Evolutionary conservation across 202 grass and related monocot genomes (phyloP).

Genomic region (Saccharum hybrid): DNA sequence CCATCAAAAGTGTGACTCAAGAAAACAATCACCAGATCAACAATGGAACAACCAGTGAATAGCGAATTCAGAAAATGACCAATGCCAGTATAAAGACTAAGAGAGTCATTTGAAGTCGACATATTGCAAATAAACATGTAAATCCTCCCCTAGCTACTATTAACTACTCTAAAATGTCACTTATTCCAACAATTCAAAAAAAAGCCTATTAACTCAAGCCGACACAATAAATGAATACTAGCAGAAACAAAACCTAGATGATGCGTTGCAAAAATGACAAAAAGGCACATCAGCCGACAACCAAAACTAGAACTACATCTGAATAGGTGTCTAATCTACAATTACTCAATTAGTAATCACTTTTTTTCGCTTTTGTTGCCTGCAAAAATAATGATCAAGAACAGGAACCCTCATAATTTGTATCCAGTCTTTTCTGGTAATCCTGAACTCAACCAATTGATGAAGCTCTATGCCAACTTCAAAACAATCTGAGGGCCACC

Average conservation of each 20-base stretch:
- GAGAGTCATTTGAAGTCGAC: neutral
- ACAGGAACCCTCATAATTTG: slow-evolving; percentile 28
- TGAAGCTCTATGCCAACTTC: slow-evolving; percentile 34
- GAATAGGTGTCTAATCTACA: slow-evolving; percentile 59
- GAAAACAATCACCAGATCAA: neutral
- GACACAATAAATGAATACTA: slow-evolving; percentile 40
- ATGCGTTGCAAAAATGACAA: slow-evolving; percentile 16
- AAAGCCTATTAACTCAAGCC: slow-evolving; percentile 18
- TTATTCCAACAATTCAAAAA: slow-evolving; percentile 45
- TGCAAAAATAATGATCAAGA: slow-evolving; percentile 51
- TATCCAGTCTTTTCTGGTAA: slow-evolving; percentile 41
- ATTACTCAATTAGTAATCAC: slow-evolving; percentile 54
- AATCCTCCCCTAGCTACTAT: slow-evolving; percentile 28
- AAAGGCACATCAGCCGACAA: slow-evolving; percentile 35
- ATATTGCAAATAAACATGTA: slow-evolving; percentile 13
- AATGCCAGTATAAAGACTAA: slow-evolving; percentile 6
- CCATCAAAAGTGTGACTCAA: neutral
- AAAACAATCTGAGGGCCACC: slow-evolving; percentile 10
- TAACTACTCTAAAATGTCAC: slow-evolving; percentile 34
- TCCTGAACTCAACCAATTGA: slow-evolving; percentile 34
- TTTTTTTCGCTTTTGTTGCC: slow-evolving; percentile 33
- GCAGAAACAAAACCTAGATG: slow-evolving; percentile 32
- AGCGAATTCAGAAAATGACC: neutral
- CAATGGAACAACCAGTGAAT: neutral
- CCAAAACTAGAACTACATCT: slow-evolving; percentile 49